Percentiles rank a stretch among this genome's conserved stretches.
phyloP scores from a whole-genome alignment of 2,329 filamentous ascomycete species.

The Aspergillus melleus region DNA sequence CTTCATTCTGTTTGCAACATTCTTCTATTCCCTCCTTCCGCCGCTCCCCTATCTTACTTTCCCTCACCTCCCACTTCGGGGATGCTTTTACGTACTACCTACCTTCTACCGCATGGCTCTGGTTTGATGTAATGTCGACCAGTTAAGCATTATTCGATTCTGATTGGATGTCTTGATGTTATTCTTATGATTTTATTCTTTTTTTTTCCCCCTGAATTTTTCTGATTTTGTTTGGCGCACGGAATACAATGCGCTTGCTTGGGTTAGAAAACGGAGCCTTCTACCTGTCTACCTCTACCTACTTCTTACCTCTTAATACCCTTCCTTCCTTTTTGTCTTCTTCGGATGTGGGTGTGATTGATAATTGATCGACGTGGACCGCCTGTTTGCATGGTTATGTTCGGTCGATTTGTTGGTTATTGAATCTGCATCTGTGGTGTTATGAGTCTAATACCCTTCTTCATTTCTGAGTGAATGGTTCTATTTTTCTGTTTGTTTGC shows the following conservation, averaged over 20 bases:
- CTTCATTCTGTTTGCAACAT: conserved; percentile 9
- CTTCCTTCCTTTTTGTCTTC: neutral
- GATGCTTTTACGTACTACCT: neutral
- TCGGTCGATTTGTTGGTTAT: neutral
- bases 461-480: conserved; percentile 4
- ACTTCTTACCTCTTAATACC: neutral
- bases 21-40: neutral
- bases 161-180: conserved; percentile 18
- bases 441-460: conserved; percentile 10
- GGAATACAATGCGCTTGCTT: neutral
- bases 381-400: neutral
- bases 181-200: neutral
- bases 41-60: neutral
- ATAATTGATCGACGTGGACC: neutral
- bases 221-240: conserved; percentile 9
- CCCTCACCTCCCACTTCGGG: neutral
- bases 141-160: conserved; percentile 5
- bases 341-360: neutral
- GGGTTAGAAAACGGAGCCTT: neutral
- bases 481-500: conserved; percentile 1
- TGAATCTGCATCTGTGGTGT: conserved; percentile 5
- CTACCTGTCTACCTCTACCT: neutral
- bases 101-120: neutral
- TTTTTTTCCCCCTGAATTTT: neutral
- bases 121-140: conserved; percentile 6